Base-by-base conservation (phyloP, 2,329 filamentous ascomycete species). In the Fusarium decemcellulare region DNA sequence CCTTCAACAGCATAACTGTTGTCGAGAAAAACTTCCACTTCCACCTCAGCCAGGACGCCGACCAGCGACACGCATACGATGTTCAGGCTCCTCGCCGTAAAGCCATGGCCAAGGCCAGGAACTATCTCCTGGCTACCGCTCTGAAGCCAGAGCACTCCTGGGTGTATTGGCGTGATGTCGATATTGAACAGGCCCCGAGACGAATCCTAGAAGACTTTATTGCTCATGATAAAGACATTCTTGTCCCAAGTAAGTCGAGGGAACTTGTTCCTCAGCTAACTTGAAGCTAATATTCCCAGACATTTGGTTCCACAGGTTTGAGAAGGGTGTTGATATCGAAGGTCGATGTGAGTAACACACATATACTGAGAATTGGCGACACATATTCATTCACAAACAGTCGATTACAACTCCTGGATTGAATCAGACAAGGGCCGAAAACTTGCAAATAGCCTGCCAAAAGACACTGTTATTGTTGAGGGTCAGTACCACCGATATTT, bases 331-430 rank as follows among this genome's bases (percentile, higher is more conserved):
- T 54, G 95, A 99, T 78, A 95, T 98, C 72, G 96, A 99, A 83
- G 96, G 96, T 69, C 91, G 93, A 87, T 99, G 93, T 96, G 85
- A 83, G 92, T 85, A 54, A 32, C 23, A n/a, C 6, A 37, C 8
- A 15, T 16, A 9, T 16, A 12, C 14, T 9, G 29, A 46, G 12
- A 11, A 8, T 43, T n/a, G n/a, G 15, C 40, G 18, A 29, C 34
- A 39, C 30, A 40, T 70, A 75, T 27, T 74, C 58, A 62, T 54
- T 27, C 43, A 53, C 18, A 11, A 6, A 70, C 65, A 96, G 93
- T 98, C 78, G 96, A 99, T 80, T 99, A 99, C 85, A 99, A 99
- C 82, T 98, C 96, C 2, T 99, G 96, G 96, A 89, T 97, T 74
- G 96, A 99, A 83, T 95, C 95, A 10, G 91, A 95, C 54, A 92